Conservation (phyloP, 2,329 filamentous ascomycete genomes). For the Amesomyces nigricolor region DNA sequence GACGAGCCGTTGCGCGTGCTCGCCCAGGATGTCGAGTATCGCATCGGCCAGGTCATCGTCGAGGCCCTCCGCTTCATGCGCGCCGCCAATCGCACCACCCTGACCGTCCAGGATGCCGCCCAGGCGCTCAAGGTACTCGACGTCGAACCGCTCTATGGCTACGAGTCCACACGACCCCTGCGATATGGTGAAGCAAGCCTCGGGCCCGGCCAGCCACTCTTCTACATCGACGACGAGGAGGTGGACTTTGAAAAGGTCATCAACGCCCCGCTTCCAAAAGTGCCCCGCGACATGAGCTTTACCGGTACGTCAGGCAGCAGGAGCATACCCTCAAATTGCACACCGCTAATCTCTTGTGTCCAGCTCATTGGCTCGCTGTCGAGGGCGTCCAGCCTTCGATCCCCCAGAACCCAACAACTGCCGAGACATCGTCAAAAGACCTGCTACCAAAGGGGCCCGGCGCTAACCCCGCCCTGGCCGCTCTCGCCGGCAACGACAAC, state of each 20-base stretch:
- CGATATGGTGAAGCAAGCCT: conserved; percentile 91
- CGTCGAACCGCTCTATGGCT: conserved; percentile 92
- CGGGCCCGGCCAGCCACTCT: conserved; percentile 88
- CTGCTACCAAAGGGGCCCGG: conserved; percentile 84
- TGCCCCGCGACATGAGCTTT: conserved; percentile 86
- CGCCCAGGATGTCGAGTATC: conserved; percentile 91
- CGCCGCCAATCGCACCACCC: conserved; percentile 74
- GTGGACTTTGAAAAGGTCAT: conserved; percentile 98
- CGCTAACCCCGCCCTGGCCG: conserved; percentile 78
- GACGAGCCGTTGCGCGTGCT: conserved; percentile 85
- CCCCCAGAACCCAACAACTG: conserved; percentile 87
- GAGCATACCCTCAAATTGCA: neutral
- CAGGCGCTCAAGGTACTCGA: conserved; percentile 81
- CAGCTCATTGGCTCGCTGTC: conserved; percentile 94
- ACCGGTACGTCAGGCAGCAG: conserved; percentile 59
- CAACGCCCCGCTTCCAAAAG: conserved; percentile 90
- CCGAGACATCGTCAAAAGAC: conserved; percentile 77
- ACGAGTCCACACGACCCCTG: conserved; percentile 84
- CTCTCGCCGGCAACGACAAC: conserved; percentile 77
- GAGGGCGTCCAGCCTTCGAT: conserved; percentile 97
- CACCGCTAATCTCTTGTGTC: conserved; percentile 10
- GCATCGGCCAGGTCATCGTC: conserved; percentile 86
- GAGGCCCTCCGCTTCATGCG: conserved; percentile 97
- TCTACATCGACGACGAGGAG: conserved; percentile 97
- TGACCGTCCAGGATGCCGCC: conserved; percentile 85